Base-by-base conservation (phyloP, 768 basidiomycete species). In the Mycena filopes region DNA sequence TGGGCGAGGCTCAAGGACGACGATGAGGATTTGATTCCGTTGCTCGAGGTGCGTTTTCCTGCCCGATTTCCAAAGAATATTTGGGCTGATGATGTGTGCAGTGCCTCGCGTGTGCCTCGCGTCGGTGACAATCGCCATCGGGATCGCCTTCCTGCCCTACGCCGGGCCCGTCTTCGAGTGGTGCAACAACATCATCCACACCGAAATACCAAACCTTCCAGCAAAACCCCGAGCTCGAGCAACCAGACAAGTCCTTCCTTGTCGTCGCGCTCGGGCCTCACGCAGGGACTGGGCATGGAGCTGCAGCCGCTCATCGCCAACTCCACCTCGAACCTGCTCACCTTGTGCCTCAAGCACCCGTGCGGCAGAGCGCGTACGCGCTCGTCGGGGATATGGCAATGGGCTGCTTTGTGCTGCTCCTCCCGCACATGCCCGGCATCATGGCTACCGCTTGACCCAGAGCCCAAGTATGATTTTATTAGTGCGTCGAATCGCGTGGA, bases 401-500 rank as follows among this genome's bases (percentile, higher is more conserved):
- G 88, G 92, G 93, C 46, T 97, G 95, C 81, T 98, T 98, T 81
- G 77, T 82, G 11, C 79, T 98, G 23, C 83, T 99, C 70, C 88
- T 93, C 43, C 94, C 95, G 2, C 88, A 90, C 65, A 90, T 98
- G 81, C 86, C 94, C 1, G 87, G 88, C 31, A 91, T 99, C 75
- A 96, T 99, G 93, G 84, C 80, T 86, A 41, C 96, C 99, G 72
- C 91, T 99, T 55, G 93, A 96, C 66, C 92, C 93, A 6, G 94
- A 97, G 73, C 98, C 97, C 1, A 93, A 94, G 72, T 84, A 92
- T 33, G 96, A 98, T 77, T 95, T 96, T 73, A 89, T 99, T 67
- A 96, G 95, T 70, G 98, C 97, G 7, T 96, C 95, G 76, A 99
- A n/a, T n/a, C n/a, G n/a, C n/a, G n/a, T n/a, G n/a, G n/a, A n/a